Evolutionary conservation across 306 rosid genomes (phyloP).

Genomic region (Bauhinia variegata): DNA sequence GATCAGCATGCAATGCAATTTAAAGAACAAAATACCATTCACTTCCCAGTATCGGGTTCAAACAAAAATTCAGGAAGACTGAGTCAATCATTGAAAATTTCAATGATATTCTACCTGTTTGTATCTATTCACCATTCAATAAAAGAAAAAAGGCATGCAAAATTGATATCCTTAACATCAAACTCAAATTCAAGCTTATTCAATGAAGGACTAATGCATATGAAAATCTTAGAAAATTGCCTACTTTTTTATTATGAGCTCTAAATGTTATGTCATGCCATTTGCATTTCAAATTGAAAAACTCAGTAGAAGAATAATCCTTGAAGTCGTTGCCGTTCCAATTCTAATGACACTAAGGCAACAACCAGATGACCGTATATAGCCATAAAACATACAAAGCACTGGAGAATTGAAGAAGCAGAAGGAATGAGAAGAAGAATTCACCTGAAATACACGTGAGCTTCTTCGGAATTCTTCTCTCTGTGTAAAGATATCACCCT

Average conservation of each 20-base stretch:
- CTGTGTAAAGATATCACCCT: constrained; percentile 9
- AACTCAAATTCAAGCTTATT: not conserved
- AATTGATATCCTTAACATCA: no score
- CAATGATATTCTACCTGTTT: constrained; percentile 11
- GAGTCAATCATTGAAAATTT: constrained; percentile 27
- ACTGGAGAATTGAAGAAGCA: not conserved
- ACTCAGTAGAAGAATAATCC: no score
- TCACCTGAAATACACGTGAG: constrained; percentile 42
- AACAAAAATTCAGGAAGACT: constrained; percentile 19
- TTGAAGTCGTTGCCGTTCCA: no score
- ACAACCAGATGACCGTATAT: not conserved
- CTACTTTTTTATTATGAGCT: constrained; percentile 3
- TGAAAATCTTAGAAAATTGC: not conserved
- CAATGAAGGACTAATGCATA: not conserved
- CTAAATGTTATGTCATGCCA: not conserved
- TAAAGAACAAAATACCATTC: constrained; percentile 2
- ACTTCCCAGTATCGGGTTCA: not conserved
- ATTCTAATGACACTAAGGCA: not conserved
- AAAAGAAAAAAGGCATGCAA: no score
- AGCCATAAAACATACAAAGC: not conserved
- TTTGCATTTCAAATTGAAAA: constrained; percentile 1
- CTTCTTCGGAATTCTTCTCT: not conserved
- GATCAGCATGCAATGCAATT: constrained; percentile 1
- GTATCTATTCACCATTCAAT: not conserved
- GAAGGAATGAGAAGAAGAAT: not conserved